Evolutionary conservation across 1,284 basidiomycete species (phyloP), one percentile per base, ranked within the genome.

Genomic region (Inonotus hispidus): DNA sequence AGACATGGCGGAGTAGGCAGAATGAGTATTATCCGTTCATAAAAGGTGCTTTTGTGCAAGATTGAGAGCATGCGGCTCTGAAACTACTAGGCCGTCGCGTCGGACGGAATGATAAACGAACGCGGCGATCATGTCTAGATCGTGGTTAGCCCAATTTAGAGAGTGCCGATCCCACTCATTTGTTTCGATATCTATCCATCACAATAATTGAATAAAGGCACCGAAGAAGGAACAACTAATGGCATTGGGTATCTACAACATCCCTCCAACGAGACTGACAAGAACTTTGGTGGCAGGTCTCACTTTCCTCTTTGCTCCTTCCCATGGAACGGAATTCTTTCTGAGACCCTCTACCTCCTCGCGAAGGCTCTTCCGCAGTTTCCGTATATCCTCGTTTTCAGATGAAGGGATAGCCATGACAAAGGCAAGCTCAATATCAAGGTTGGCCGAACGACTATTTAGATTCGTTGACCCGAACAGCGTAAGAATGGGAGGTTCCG

Each of bases 401-500:
- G 73, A 66, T 2, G 80, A 81, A 7, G 85, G 83, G 6, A 93
- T 86, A 41, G 89, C 74, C 76, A 98, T 83, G 49, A 97, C 72
- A 66, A 98, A 90, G 1, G 93, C 95, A 41, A 98, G 82, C 70
- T 99, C 96, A 13, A 94, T 90, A 73, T 99, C 97, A 52, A 97
- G 84, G 65, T 91, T 83, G 1, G 94, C 85, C 1, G 93, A 96
- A 2, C 96, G 87, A 0, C 92, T 90, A 68, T 96, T 97, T 60
- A 98, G 86, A 73, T 99, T 99, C 2, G 95, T 96, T 0, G 94
- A 97, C 11, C 96, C 97, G 70, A 99, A 90, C 55, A 98, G 82
- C 0, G 95, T 96, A 46, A 94, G 73, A 63, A 84, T 75, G 0
- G 93, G 92, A 14, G 77, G 74, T 13, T 78, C 75, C 37, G 71